Base-by-base conservation (phyloP, 371 early-diverging fungal genomes). In the Syncephalastrum contaminatum region DNA sequence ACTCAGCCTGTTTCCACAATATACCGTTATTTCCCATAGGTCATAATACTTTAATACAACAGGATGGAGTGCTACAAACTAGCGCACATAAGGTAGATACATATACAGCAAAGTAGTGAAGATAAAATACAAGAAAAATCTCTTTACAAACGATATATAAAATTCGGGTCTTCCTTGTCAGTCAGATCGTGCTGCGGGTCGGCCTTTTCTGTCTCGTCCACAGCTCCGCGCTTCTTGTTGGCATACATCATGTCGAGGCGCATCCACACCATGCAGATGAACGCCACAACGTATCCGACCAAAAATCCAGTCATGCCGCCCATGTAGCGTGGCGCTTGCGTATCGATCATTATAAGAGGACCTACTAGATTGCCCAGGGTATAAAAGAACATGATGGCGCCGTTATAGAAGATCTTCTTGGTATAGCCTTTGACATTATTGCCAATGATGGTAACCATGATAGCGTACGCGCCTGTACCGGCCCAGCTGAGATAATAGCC, bases 401-500 rank as follows among this genome's bases (percentile, higher is more conserved):
- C 62, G 30, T 66, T 62, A 21, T 58, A 55, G 22, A 63, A 54
- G 22, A 63, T 48, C 43, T 63, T 63, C 43, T 63, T 63, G 14
- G 58, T 58, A 22, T 58, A 58, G 6, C 63, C 63, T 13, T 58
- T 50, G 30, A 52, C 53, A 25, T 63, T 63, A 8, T 50, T 58
- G 30, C 56, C 50, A 18, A 58, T 51, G 27, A 59, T 40, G 3
- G 65, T 64, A 0, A 67, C 27, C 25, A 67, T 50, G 8, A 71
- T 45, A 1, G 67, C 60, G 20, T 71, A 67, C 0, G 64, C 56
- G 4, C 63, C 58, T 13, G 53, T 53, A 42, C 60, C 63, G 19
- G 57, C 43, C 58, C 63, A 69, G 20, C 56, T 50, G 12, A 72
- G 54, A 44, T 72, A 72, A 4, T 61, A 60, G 1, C 66, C 69